Base-by-base conservation (phyloP, 2,329 filamentous ascomycete genomes). In the Exophiala sideris region DNA sequence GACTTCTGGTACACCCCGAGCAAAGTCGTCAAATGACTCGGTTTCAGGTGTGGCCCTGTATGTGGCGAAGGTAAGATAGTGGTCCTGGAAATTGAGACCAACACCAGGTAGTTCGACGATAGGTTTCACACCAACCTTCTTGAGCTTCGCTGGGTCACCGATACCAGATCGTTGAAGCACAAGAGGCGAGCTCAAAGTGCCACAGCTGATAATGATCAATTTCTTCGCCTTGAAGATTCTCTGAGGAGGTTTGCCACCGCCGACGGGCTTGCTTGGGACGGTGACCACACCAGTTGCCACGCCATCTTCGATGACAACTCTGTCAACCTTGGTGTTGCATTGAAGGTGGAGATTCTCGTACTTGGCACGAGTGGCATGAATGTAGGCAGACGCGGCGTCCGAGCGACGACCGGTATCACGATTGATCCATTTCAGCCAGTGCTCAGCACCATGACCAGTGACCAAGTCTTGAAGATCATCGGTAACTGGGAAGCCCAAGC, bases 391-490 rank as follows among this genome's bases (percentile, higher is more conserved):
- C 5, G 88, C 88, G 50, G 84, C 86, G 71, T 91, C 88, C 56
- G 84, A 87, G 54, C 88, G 85, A 47, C 88, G 83, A 41, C 87
- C 87, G 29, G 70, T 72, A 45, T 74, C 72, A 45, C 76, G 80
- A 65, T 91, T 91, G 71, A 91, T 91, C 88, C 88, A 91, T 71
- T 91, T 91, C 52, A 91, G 74, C 88, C 88, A 91, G 61, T 91
- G 87, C 71, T 91, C 87, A 42, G 87, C 88, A 58, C 88, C 88
- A 55, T 85, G 82, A 11, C 62, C 72, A 50, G 72, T 75, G 14
- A 63, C 68, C 52, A 91, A 73, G 64, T 91, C 88, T 67, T 91
- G 84, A 3, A 89, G 76, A 66, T 91, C 88, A 66, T 91, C 87
- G 10, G 88, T 88, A 10, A 82, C 77, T 0, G 84, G 88, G 54